These are phyloP conservation scores for Neurospora hispaniola DNA, from an alignment of 495 filamentous ascomycete species.

Conservation along the genomic window DNA sequence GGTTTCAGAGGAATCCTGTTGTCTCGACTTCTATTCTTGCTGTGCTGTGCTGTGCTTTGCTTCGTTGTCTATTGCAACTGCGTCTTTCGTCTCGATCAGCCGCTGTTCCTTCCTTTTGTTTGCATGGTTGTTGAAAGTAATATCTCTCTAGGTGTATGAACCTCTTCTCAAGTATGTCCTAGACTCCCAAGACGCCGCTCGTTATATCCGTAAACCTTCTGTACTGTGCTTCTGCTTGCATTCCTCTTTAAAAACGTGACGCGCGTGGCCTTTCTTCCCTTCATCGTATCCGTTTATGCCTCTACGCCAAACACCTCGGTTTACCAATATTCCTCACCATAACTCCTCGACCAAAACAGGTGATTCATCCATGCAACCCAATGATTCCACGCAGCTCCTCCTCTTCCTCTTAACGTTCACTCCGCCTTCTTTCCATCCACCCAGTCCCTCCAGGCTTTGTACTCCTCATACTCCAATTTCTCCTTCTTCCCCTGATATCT, in stretches of 20 bases:
- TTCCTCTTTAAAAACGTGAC: neutral
- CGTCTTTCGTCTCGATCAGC: neutral
- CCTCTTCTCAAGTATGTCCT: neutral
- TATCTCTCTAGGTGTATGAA: neutral
- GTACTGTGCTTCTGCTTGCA: neutral
- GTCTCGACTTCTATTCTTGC: neutral
- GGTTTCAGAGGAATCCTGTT: neutral
- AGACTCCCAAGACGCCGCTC: neutral
- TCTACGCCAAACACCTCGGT: neutral
- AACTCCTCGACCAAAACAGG: neutral
- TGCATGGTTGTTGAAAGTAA: neutral
- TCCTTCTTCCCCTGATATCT: constrained; percentile 74
- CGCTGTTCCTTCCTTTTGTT: neutral
- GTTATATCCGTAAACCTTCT: neutral
- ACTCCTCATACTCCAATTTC: constrained; percentile 58
- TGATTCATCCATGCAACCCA: neutral
- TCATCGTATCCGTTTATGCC: neutral
- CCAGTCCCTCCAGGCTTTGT: constrained; percentile 70
- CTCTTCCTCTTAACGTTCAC: neutral
- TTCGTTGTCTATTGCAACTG: neutral
- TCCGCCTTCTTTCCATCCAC: constrained; percentile 28
- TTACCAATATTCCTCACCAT: neutral
- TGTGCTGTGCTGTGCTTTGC: neutral
- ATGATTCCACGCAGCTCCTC: neutral
- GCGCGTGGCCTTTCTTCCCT: neutral